Percentiles rank a stretch among this genome's conserved stretches.
Evolutionary conservation across 169 alveolate species (phyloP).

Genomic region (Eimeria praecox): DNA sequence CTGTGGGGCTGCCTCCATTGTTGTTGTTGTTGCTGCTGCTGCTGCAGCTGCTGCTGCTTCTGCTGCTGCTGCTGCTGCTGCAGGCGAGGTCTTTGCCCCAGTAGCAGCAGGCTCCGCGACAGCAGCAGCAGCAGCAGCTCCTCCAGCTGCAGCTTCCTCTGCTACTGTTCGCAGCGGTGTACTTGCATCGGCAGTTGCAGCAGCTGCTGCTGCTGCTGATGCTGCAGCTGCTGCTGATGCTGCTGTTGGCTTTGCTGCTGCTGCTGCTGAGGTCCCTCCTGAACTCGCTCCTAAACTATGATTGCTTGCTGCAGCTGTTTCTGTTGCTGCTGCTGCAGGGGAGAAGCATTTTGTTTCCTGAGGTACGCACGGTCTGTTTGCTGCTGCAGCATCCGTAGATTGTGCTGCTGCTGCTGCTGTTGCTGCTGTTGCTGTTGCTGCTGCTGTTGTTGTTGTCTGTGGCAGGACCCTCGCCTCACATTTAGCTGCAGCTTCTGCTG

Average conservation of each 20-base stretch:
- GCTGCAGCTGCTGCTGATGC: not conserved
- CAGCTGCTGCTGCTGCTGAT: not conserved
- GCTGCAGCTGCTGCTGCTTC: constrained; percentile 21
- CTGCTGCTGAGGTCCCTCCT: not conserved
- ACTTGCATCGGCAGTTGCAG: not conserved
- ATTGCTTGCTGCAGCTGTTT: not conserved
- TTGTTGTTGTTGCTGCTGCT: too few relatives aligned
- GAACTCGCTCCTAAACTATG: not conserved
- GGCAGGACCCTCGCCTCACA: not conserved
- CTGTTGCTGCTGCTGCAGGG: not conserved
- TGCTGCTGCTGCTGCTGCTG: constrained; percentile 32
- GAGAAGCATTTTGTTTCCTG: not conserved
- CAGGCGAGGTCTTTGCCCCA: not conserved
- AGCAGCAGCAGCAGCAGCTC: not conserved
- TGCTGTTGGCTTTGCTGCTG: not conserved
- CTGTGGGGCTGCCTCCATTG: not conserved
- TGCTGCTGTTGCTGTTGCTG: not conserved
- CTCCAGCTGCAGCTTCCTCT: not conserved
- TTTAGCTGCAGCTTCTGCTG: not conserved
- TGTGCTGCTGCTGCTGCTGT: not conserved
- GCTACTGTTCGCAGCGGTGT: not conserved
- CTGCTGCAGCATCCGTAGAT: not conserved
- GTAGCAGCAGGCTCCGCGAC: not conserved
- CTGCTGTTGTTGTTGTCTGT: not conserved
- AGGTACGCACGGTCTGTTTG: not conserved